Evolutionary conservation across 495 filamentous ascomycete genomes (phyloP), one percentile per base, ranked within the genome.

Genomic region (Xanthoparmelia taractica): DNA sequence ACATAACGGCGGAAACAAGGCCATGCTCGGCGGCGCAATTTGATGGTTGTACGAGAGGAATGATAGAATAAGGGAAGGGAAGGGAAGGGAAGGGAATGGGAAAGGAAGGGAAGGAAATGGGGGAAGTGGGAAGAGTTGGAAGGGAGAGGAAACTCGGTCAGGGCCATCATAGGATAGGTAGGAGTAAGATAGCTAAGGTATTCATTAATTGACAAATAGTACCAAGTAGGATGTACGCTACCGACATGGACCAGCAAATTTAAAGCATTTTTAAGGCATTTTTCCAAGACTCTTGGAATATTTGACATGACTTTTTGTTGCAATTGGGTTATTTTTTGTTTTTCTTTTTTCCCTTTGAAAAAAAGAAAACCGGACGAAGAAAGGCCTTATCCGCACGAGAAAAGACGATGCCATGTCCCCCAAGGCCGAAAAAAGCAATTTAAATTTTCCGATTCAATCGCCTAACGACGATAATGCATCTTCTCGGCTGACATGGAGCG

Each of bases 151-250:
- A 31, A 20, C 2, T 52, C 27, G 48, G 48, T 0, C 25, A 52
- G 29, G 29, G 27, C 48, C 8, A 20, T 52, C 48, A 52, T 27
- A 31, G 31, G 0, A 52, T 17, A n/a, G n/a, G n/a, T n/a, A n/a
- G n/a, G n/a, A n/a, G n/a, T n/a, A n/a, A n/a, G n/a, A n/a, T n/a
- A n/a, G n/a, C n/a, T n/a, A n/a, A n/a, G n/a, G n/a, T n/a, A n/a
- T n/a, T n/a, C n/a, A n/a, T n/a, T n/a, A n/a, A n/a, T n/a, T 52
- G 48, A 52, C 48, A 52, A 52, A 52, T 52, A 52, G 48, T 17
- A 31, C 0, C 13, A 6, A 31, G 18, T 29, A 4, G 10, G 25
- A 31, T 29, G 48, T 29, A 52, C 48, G 48, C 48, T 52, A 52
- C 48, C 48, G 25, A 31, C 48, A 52, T 52, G 48, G 48, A 17